Evolutionary conservation across 1,284 basidiomycete genomes (phyloP).

Genomic region (Irpex sp.): DNA sequence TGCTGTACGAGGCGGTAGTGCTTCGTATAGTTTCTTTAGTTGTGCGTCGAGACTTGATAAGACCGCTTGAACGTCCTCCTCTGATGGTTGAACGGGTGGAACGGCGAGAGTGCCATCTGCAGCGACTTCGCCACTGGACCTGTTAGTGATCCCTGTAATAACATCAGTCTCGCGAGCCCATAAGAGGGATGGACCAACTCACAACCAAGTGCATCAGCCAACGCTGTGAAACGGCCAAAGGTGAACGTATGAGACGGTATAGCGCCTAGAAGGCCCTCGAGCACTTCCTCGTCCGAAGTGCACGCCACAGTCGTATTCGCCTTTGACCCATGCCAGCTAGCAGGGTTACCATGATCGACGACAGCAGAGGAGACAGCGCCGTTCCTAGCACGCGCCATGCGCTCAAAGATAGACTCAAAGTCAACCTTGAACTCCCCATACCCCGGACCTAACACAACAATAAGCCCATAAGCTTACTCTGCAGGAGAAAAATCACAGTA

Average conservation of each 20-base stretch:
- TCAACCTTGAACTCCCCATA: constrained; percentile 87
- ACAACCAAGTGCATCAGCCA: constrained; percentile 80
- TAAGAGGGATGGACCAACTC: constrained; percentile 28
- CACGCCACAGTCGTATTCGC: constrained; percentile 75
- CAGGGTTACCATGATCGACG: constrained; percentile 82
- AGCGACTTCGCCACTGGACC: constrained; percentile 33
- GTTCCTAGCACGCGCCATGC: constrained; percentile 55
- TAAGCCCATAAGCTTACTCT: background rate
- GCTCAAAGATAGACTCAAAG: constrained; percentile 83
- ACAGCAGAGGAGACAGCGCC: constrained; percentile 59
- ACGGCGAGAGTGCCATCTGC: constrained; percentile 18
- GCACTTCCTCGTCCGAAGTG: constrained; percentile 70
- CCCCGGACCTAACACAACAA: constrained; percentile 46
- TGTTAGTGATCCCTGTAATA: constrained; percentile 57
- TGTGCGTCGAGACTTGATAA: constrained; percentile 55
- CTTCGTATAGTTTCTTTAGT: constrained; percentile 57
- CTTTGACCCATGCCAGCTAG: constrained; percentile 78
- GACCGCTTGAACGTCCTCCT: background rate
- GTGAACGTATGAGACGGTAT: constrained; percentile 72
- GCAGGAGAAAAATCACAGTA: constrained; percentile 9
- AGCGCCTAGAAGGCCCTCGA: constrained; percentile 59
- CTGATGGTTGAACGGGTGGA: background rate
- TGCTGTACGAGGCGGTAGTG: constrained; percentile 76
- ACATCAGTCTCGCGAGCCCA: background rate
- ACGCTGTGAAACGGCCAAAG: constrained; percentile 77